A percentile compares a stretch with the other conserved stretches of the same genome.
Conservation (phyloP, 306 rosid species). For the peach (Prunus persica) region DNA sequence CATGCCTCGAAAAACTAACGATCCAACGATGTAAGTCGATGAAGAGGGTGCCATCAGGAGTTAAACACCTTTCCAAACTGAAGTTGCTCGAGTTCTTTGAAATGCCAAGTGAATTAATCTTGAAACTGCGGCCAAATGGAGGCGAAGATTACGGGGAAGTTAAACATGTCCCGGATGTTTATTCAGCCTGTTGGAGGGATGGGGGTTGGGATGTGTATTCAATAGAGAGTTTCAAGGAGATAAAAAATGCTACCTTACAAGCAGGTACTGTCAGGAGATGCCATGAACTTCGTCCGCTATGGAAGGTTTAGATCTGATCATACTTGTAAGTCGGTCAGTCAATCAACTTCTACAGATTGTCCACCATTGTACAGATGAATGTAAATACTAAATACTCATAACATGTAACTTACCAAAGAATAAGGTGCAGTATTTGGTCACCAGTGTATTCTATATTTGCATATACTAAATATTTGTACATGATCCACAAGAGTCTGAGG, state of each 20-base stretch:
- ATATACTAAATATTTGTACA: not conserved
- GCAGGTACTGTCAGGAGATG: constrained; percentile 8
- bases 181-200: constrained; percentile 58
- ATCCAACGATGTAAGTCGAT: constrained; percentile 50
- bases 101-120: constrained; percentile 56
- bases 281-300: constrained; percentile 15
- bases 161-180: constrained; percentile 51
- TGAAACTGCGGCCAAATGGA: constrained; percentile 40
- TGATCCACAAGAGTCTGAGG: not conserved
- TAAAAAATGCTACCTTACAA: constrained; percentile 1
- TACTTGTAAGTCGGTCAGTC: not conserved
- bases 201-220: constrained; percentile 64
- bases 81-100: constrained; percentile 55
- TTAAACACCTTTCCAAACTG: constrained; percentile 44
- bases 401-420: not conserved
- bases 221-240: constrained; percentile 27
- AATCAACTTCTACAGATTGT: not conserved
- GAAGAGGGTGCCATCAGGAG: constrained; percentile 56
- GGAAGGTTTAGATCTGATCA: constrained; percentile 15
- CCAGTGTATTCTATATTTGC: constrained; percentile 3
- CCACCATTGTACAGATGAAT: not conserved
- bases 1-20: constrained; percentile 50
- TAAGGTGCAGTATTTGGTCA: constrained; percentile 2
- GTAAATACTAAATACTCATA: not conserved
- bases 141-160: constrained; percentile 54